Percentiles rank a stretch among this genome's conserved stretches.
Conservation (phyloP, 169 alveolate genomes). For the Plasmodium sp. region DNA sequence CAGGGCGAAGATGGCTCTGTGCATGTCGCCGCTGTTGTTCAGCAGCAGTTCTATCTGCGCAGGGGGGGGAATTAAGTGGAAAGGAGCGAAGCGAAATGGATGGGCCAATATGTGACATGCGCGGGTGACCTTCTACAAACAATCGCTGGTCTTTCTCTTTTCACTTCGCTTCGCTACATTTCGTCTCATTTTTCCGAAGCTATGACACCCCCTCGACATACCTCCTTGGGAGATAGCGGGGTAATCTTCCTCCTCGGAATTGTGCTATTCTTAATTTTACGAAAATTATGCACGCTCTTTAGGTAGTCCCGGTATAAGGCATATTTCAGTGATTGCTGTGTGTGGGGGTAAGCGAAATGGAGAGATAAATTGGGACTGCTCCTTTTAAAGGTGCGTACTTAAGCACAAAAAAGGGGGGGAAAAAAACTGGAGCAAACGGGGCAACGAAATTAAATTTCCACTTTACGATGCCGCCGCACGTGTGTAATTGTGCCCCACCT, state of each 20-base stretch:
- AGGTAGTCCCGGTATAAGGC: conserved; percentile 77
- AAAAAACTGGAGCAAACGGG: neutral
- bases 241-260: conserved; percentile 75
- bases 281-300: conserved; percentile 75
- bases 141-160: neutral
- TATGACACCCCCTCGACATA: neutral
- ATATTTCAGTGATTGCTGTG: conserved; percentile 78
- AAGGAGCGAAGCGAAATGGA: conserved; percentile 38
- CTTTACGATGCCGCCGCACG: neutral
- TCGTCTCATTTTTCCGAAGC: neutral
- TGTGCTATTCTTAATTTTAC: conserved; percentile 78
- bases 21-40: conserved; percentile 77
- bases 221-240: conserved; percentile 63
- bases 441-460: neutral
- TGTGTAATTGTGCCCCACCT: conserved; percentile 44
- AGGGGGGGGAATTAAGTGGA: conserved; percentile 20
- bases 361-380: neutral
- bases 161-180: neutral
- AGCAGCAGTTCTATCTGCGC: conserved; percentile 75
- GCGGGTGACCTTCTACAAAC: neutral
- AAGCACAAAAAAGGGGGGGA: neutral
- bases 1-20: conserved; percentile 79
- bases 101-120: neutral
- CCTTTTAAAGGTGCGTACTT: neutral
- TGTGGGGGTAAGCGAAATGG: neutral